Evolutionary conservation across 176 grass and related monocot genomes (phyloP).

Genomic region (Bolboschoenus planiculmis): DNA sequence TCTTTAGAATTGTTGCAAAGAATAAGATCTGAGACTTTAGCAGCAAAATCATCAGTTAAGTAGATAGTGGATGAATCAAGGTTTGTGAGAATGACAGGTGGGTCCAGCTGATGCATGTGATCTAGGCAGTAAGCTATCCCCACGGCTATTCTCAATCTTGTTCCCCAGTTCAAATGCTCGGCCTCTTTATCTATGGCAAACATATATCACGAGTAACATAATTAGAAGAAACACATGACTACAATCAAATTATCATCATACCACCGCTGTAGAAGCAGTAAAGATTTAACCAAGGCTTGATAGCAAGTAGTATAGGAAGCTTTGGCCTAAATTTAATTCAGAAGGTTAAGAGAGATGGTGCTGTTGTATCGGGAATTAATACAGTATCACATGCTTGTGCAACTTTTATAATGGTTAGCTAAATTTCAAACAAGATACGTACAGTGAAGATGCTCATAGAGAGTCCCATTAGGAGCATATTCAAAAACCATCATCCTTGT

Average conservation of each 20-base stretch:
- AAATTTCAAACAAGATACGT: not conserved
- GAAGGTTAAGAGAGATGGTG: not conserved
- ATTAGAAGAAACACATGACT: not conserved
- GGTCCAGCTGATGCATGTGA: constrained; percentile 79
- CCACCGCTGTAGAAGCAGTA: not conserved
- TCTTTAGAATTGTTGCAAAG: constrained; percentile 31
- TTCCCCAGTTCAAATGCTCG: constrained; percentile 64
- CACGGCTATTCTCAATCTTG: constrained; percentile 54
- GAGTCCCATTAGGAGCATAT: constrained; percentile 82
- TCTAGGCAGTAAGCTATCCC: constrained; percentile 80
- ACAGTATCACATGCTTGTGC: not conserved
- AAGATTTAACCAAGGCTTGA: not conserved
- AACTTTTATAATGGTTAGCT: not conserved
- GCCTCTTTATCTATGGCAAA: constrained; percentile 55
- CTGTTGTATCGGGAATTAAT: not conserved
- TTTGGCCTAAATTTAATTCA: not conserved
- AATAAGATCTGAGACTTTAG: constrained; percentile 74
- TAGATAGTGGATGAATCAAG: constrained; percentile 67
- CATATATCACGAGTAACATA: not conserved
- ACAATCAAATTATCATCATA: not conserved
- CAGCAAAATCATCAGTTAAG: constrained; percentile 81
- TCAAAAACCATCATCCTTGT: constrained; percentile 99
- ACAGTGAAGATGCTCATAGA: constrained; percentile 92
- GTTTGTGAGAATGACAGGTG: constrained; percentile 42
- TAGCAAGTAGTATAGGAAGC: not conserved